Percentiles rank a stretch among this genome's conserved stretches.
Evolutionary conservation across 345 rosid species (phyloP).

Genomic region (Zanthoxylum bungeanum): DNA sequence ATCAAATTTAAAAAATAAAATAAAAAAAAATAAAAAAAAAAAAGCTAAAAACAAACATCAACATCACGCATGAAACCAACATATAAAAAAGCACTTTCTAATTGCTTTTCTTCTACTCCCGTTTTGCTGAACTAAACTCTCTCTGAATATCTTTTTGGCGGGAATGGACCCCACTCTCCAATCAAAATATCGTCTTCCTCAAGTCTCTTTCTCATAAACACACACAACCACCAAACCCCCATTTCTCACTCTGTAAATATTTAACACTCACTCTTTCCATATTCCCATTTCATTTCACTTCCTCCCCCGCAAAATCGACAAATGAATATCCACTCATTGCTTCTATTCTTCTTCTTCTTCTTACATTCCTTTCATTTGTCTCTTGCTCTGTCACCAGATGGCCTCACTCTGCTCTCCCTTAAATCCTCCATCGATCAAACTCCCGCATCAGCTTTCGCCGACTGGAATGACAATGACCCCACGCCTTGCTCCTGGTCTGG

Average conservation of each 20-base stretch:
- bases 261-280: background rate
- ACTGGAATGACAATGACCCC: conserved; percentile 77
- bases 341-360: conserved; percentile 13
- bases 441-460: conserved; percentile 49
- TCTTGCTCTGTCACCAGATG: conserved; percentile 73
- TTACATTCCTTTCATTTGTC: background rate
- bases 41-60: background rate
- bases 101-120: conserved; percentile 25
- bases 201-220: conserved; percentile 47
- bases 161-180: conserved; percentile 41
- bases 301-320: background rate
- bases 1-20: too few species aligned
- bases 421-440: conserved; percentile 79
- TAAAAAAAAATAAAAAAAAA: too few species aligned
- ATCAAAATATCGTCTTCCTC: conserved; percentile 55
- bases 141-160: conserved; percentile 28
- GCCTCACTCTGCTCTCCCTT: conserved; percentile 78
- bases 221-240: conserved; percentile 15
- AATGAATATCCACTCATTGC: conserved; percentile 10
- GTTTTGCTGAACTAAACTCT: background rate
- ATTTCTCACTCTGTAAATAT: background rate
- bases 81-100: background rate
- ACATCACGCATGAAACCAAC: conserved; percentile 1
- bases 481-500: conserved; percentile 93
- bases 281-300: conserved; percentile 1